Conservation (phyloP, 2,329 filamentous ascomycete genomes). For the Epichloe bromicola region DNA sequence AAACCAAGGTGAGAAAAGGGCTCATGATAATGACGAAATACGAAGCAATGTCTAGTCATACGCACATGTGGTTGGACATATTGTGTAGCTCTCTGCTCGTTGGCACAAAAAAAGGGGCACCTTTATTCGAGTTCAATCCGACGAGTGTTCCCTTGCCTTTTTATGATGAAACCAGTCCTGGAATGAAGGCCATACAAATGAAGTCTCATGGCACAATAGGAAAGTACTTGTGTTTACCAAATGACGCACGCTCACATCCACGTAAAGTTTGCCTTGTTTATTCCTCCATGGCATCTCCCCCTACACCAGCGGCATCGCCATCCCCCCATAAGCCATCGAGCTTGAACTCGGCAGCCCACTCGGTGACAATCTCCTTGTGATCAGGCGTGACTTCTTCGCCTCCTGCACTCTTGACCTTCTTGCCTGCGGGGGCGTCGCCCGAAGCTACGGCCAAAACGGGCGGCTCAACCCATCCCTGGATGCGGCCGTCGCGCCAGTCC, state of each 20-base stretch:
- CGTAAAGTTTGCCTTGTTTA: conserved; percentile 13
- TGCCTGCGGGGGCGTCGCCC: conserved; percentile 15
- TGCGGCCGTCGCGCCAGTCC: conserved; percentile 93
- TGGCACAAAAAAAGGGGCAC: neutral
- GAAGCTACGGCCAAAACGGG: conserved; percentile 49
- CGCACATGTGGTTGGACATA: no score
- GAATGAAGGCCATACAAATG: neutral
- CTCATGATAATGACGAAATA: no score
- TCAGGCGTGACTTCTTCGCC: conserved; percentile 40
- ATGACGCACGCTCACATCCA: neutral
- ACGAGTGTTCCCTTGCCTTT: neutral
- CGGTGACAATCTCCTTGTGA: conserved; percentile 77
- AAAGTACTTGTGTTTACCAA: neutral
- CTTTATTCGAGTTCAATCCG: neutral
- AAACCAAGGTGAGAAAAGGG: no score
- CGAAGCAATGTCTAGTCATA: no score
- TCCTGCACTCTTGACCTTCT: conserved; percentile 21
- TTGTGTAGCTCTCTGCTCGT: no score
- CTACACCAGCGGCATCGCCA: conserved; percentile 22
- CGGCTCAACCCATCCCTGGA: conserved; percentile 81
- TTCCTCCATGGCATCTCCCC: conserved; percentile 39
- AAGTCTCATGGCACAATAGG: neutral
- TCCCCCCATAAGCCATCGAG: conserved; percentile 86
- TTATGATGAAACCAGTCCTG: neutral
- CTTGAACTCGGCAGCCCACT: conserved; percentile 93